Evolutionary conservation across 2,329 filamentous ascomycete species (phyloP), one percentile per base, ranked within the genome.

Genomic region (Phaeosphaeria sp.): DNA sequence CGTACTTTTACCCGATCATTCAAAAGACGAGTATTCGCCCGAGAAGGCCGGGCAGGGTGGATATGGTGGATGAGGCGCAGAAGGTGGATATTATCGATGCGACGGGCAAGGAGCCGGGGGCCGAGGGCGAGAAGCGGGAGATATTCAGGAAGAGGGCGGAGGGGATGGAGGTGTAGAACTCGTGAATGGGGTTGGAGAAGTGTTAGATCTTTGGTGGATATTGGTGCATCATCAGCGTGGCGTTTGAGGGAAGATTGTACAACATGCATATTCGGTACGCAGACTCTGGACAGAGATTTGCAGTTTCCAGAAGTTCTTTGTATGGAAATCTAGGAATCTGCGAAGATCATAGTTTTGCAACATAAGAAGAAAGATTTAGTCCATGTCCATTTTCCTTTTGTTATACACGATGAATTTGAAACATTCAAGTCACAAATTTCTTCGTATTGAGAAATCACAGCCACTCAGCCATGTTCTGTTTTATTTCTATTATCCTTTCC

Each of bases 1-100:
- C 87, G 15, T 89, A 87, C 72, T 87, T 86, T 71, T 89, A 89
- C 60, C 86, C 86, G 0, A 83, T 89, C 53, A 74, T 83, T 20
- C 82, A 84, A 67, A 83, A 84, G 68, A 83, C 83, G n/a, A 80
- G 80, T 21, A 78, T 89, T 48, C 69, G 80, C 46, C 78, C 80
- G 5, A 76, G 79, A 64, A 67, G 82, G 27, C 85, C 67, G 2
- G 71, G 65, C 70, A 61, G 77, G 65, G 46, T 78, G 67, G 63
- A 81, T 65, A 57, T 74, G 73, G 36, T 76, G 69, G 64, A 81
- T 62, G 73, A 82, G 72, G 69, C 73, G 51, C 73, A 84, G 43
- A 79, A 81, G 62, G 77, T 84, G 11, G 82, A 87, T 66, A 79
- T 82, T 59, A 78, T 87, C 43, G 82, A 86, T 63, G 75, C 86